Conservation (phyloP, 2,329 filamentous ascomycete species). For the Fusarium temperatum region DNA sequence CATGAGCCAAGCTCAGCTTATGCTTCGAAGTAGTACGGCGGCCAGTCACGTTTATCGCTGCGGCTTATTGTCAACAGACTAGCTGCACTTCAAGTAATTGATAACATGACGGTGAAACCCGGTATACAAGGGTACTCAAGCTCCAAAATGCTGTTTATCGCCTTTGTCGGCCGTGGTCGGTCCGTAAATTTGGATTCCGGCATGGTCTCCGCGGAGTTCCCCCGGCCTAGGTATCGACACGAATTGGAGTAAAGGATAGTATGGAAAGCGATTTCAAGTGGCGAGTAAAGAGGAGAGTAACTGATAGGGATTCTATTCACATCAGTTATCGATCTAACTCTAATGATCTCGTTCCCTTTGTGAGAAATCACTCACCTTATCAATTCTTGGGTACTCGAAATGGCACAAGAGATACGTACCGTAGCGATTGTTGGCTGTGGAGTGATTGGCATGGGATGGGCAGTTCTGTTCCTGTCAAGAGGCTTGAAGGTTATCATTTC, state of each 20-base stretch:
- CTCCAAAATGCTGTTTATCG: background rate
- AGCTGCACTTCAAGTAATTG: background rate
- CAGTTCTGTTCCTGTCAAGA: background rate
- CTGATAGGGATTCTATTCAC: rapidly evolving
- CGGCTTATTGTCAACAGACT: background rate
- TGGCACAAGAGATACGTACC: background rate
- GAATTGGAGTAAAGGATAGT: background rate
- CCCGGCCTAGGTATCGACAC: background rate
- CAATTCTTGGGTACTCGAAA: background rate
- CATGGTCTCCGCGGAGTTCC: background rate
- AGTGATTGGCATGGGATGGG: background rate
- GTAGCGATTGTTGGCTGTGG: background rate
- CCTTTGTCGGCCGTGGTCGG: background rate
- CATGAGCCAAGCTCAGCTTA: too few species aligned
- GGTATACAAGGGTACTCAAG: background rate
- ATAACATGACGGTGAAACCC: too few species aligned
- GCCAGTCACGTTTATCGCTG: background rate
- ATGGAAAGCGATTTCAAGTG: too few species aligned
- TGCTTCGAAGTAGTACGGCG: background rate
- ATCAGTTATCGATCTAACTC: background rate
- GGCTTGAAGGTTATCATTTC: background rate
- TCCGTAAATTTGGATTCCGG: background rate
- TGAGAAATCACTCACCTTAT: rapidly evolving
- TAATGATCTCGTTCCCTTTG: too few species aligned
- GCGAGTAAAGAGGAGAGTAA: background rate